Conservation (phyloP, 2,329 filamentous ascomycete genomes). For the Fonsecaea pugnacius region DNA sequence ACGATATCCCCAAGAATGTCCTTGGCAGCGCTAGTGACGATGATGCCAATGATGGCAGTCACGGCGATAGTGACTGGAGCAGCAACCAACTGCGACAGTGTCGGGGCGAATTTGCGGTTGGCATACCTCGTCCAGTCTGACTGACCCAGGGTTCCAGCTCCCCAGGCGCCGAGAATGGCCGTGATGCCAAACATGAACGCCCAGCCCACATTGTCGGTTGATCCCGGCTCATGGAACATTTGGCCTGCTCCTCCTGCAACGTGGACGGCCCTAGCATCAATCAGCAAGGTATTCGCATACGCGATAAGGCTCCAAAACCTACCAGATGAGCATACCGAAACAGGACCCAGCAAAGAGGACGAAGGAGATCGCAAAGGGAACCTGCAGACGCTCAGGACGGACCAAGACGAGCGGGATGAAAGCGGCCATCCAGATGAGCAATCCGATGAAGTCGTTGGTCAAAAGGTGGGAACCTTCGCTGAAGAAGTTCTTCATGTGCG, state of each 20-base stretch:
- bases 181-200: slow-evolving; percentile 39
- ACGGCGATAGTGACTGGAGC: slow-evolving; percentile 46
- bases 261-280: slow-evolving; percentile 28
- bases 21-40: slow-evolving; percentile 45
- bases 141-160: slow-evolving; percentile 38
- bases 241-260: slow-evolving; percentile 34
- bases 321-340: slow-evolving; percentile 35
- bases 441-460: slow-evolving; percentile 39
- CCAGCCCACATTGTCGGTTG: slow-evolving; percentile 32
- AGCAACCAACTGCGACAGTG: slow-evolving; percentile 38
- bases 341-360: slow-evolving; percentile 35
- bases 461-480: slow-evolving; percentile 35
- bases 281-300: slow-evolving; percentile 2
- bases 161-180: slow-evolving; percentile 39
- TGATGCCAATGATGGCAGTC: slow-evolving; percentile 45
- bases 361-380: slow-evolving; percentile 38
- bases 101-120: slow-evolving; percentile 38
- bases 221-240: slow-evolving; percentile 34
- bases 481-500: slow-evolving; percentile 39
- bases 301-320: not conserved
- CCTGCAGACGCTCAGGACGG: slow-evolving; percentile 35
- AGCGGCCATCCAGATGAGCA: slow-evolving; percentile 37
- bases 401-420: slow-evolving; percentile 37
- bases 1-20: slow-evolving; percentile 41
- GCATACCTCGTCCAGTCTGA: slow-evolving; percentile 40